Base-by-base conservation (phyloP, 2,329 filamentous ascomycete species). In the Endoconidiophora laricicola region DNA sequence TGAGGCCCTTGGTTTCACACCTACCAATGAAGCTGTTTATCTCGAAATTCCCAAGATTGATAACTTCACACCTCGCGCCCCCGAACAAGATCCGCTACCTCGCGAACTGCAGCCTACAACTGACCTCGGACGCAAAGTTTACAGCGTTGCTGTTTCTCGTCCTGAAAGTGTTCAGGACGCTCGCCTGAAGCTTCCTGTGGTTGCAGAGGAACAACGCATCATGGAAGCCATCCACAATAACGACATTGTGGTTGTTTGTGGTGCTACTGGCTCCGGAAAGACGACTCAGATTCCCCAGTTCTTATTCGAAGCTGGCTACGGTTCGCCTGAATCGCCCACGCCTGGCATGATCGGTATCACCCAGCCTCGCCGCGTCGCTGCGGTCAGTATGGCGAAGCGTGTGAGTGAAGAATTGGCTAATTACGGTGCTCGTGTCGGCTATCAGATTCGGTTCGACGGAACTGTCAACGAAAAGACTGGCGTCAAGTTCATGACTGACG, bases 401-500 rank as follows among this genome's bases (percentile, higher is more conserved):
- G 90, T 98, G 20, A 79, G 75, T 0, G 79, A 88, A 55, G 91
- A 98, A 61, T 65, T 98, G 40, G 87, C 86, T 1, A 72, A 83
- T 44, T 78, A 81, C 58, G 79, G 79, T n/a, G 71, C 81, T 23
- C 75, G 76, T 44, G 88, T 98, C 5, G 86, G 85, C 3, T 93
- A 96, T 62, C 91, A 88, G 62, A 95, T 98, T 58, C 83, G 93
- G 22, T 98, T 96, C 56, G 91, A 98, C 60, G 86, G 83, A 46
- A 90, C 81, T 0, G 79, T 83, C 1, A 78, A 79, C 45, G 70
- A 79, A 24, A 81, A 86, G 48, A 98, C 91, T 0, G 83, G 86
- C 4, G 78, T 98, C 62, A 98, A 98, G 63, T 98, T 96, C 66
- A 95, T 98, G 88, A 98, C 91, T 0, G 91, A 98, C 63, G 91